Conservation (phyloP, 441 rosid species). For the Daphne laureola region DNA sequence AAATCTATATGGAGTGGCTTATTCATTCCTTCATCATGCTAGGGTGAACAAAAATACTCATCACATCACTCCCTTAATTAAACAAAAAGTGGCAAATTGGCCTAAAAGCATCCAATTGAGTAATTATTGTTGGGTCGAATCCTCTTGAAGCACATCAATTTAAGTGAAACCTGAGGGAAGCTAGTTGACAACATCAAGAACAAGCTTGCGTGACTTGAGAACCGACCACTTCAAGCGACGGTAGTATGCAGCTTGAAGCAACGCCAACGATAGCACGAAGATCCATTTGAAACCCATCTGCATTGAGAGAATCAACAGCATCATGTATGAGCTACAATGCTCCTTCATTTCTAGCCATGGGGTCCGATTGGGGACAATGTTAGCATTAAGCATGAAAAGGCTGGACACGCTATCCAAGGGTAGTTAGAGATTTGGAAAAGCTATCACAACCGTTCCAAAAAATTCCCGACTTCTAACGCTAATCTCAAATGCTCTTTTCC, state of each 20-base stretch:
- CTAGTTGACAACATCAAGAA: conserved; percentile 89
- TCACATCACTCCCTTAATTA: conserved; percentile 2
- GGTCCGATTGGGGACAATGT: too few species aligned
- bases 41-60: conserved; percentile 1
- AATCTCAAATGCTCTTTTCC: too few species aligned
- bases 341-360: too few species aligned
- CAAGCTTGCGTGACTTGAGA: conserved; percentile 79
- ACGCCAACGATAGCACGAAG: conserved; percentile 81
- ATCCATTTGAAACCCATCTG: conserved; percentile 99
- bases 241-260: conserved; percentile 88
- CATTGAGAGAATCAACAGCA: conserved; percentile 5
- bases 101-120: conserved; percentile 21
- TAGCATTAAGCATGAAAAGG: too few species aligned
- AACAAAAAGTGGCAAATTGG: conserved; percentile 13
- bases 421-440: too few species aligned
- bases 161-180: conserved; percentile 4
- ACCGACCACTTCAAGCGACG: conserved; percentile 92
- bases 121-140: conserved; percentile 28
- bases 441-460: too few species aligned
- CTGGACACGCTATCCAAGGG: too few species aligned
- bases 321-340: too few species aligned
- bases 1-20: conserved; percentile 3
- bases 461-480: too few species aligned
- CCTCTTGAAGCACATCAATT: conserved; percentile 8
- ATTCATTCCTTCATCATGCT: conserved; percentile 11